These are phyloP conservation scores for Gossypium gossypioides DNA, from an alignment of 441 rosid genomes.

Conservation along the genomic window DNA sequence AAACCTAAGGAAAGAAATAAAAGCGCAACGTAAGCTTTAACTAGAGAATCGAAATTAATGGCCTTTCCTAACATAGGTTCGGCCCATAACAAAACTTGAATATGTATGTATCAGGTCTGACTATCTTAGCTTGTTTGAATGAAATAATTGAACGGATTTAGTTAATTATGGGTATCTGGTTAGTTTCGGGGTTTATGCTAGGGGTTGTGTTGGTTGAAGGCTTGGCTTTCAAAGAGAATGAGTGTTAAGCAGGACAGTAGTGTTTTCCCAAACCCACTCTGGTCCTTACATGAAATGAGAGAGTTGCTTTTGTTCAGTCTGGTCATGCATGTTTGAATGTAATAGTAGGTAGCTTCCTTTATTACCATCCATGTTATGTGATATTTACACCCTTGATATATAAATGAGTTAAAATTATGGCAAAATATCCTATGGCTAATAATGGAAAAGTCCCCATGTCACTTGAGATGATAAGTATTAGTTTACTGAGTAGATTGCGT, in stretches of 20 bases:
- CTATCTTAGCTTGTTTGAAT: neutral
- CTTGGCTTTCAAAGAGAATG: neutral
- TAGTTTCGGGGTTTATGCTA: neutral
- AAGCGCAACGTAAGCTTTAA: too few relatives aligned
- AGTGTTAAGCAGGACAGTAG: neutral
- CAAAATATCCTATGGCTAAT: neutral
- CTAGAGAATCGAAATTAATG: too few relatives aligned
- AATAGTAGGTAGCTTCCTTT: neutral
- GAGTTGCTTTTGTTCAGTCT: slow-evolving; percentile 3
- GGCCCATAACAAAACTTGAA: neutral
- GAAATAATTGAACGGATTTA: neutral
- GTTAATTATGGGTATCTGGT: neutral
- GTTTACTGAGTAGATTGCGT: neutral
- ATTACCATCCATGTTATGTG: neutral
- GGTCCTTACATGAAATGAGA: neutral
- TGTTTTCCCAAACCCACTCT: neutral
- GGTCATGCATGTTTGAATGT: neutral
- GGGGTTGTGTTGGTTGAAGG: neutral
- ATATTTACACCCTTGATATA: neutral
- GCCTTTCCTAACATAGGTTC: too few relatives aligned
- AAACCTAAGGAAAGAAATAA: too few relatives aligned
- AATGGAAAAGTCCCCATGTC: neutral
- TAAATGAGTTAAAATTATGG: neutral
- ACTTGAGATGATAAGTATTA: neutral
- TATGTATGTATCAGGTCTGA: neutral